Evolutionary conservation across 2,329 filamentous ascomycete genomes (phyloP), one percentile per base, ranked within the genome.

Genomic region (Coniella vitis): DNA sequence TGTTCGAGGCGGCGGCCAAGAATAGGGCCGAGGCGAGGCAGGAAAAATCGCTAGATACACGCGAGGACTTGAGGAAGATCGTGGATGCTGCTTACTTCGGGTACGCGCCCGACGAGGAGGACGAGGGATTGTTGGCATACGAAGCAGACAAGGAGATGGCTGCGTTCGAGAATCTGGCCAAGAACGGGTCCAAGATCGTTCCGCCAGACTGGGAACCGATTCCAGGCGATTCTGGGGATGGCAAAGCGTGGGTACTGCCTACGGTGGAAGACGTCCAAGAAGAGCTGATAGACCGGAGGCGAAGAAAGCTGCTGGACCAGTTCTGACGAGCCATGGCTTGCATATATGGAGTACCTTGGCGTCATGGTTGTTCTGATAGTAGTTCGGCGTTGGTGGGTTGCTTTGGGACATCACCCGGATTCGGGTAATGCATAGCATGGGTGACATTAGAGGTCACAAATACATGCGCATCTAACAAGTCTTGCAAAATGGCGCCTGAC

Each of bases 31-130:
- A 68, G n/a, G 47, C 36, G 19, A 35, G 40, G 44, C 71, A 72
- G 44, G 74, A 73, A 3, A 84, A 83, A 60, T 78, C 82, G 2
- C 67, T 81, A 8, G 84, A 88, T 61, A 76, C 78, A 53, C 75
- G 86, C 58, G 80, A 81, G 44, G 86, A 89, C 58, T 63, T 90
- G 58, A 70, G 84, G 53, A 83, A 79, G 68, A 79, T 84, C 58
- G 90, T 98, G 8, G 89, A 98, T 68, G 93, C 93, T 12, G 86
- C 84, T 29, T 98, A 98, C 67, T 98, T 96, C 65, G 93, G 93
- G 36, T 98, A 95, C 66, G 90, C 90, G 53, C 77, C 90, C 7
- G 88, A 90, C 58, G 90, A 97, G 66, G 93, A 97, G 66, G 89
- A 95, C 64, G 87, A 85, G 0, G 81, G 76, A 39, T 64, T 97